Evolutionary conservation across 768 basidiomycete genomes (phyloP).

Genomic region (Pleurotus sapidus): DNA sequence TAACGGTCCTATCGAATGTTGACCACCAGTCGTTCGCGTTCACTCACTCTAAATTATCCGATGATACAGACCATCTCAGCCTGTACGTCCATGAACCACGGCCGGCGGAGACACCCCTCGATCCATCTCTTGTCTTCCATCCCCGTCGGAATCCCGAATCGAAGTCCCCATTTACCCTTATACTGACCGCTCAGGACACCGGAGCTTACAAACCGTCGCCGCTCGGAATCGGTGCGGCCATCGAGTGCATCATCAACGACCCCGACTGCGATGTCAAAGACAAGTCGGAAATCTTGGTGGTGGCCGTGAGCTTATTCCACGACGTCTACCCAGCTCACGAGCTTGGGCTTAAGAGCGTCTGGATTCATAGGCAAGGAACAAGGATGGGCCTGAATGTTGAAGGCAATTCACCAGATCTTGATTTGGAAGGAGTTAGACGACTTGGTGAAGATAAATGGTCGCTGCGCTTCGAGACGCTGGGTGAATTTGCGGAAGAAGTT

Average conservation of each 20-base stretch:
- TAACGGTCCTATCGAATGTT: conserved; percentile 76
- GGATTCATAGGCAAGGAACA: conserved; percentile 59
- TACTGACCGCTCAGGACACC: conserved; percentile 71
- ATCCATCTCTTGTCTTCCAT: conserved; percentile 38
- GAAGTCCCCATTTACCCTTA: conserved; percentile 59
- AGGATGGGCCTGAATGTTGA: conserved; percentile 39
- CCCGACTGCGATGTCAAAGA: conserved; percentile 33
- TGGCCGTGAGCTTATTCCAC: conserved; percentile 66
- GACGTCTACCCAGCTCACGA: conserved; percentile 62
- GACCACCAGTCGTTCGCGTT: conserved; percentile 60
- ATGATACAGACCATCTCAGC: conserved; percentile 24
- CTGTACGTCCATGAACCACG: not conserved
- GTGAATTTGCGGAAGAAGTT: conserved; percentile 59
- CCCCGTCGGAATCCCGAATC: conserved; percentile 36
- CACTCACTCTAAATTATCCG: conserved; percentile 55
- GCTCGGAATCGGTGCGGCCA: conserved; percentile 47
- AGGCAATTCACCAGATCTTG: conserved; percentile 8
- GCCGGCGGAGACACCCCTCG: conserved; percentile 14
- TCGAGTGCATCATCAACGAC: conserved; percentile 41
- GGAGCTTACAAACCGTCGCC: conserved; percentile 72
- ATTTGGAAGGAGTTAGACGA: conserved; percentile 8
- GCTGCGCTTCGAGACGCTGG: conserved; percentile 59
- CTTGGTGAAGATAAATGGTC: conserved; percentile 29
- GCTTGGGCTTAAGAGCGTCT: conserved; percentile 57
- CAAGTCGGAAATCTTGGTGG: conserved; percentile 53